Percentiles rank a stretch among this genome's conserved stretches.
phyloP scores from a whole-genome alignment of 1,139 yeast species.

The Yamadazyma friedrichii region DNA sequence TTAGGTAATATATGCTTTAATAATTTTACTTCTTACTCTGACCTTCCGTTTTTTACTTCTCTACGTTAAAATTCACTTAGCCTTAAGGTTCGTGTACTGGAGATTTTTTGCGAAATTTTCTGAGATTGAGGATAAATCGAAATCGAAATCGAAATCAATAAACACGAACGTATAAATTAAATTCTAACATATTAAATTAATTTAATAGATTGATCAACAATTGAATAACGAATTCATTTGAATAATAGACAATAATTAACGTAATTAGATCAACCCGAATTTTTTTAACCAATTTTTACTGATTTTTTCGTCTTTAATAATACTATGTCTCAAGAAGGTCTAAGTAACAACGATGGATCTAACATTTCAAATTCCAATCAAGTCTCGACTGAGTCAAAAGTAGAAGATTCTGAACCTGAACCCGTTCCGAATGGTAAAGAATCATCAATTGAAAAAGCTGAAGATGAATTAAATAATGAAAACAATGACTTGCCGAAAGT shows the following conservation, averaged over 20 bases:
- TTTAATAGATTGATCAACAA: background rate
- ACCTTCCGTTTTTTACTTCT: background rate
- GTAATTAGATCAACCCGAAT: too few species aligned
- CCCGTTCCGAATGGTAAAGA: constrained; percentile 6
- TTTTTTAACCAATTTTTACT: background rate
- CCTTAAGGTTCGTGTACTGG: constrained; percentile 1
- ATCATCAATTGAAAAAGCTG: background rate
- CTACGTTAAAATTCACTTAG: background rate
- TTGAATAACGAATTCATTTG: too few species aligned
- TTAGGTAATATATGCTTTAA: background rate
- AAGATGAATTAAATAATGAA: background rate
- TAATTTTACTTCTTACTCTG: background rate
- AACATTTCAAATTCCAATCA: constrained; percentile 1
- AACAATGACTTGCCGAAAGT: background rate
- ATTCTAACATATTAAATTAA: background rate
- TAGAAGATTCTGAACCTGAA: constrained; percentile 4
- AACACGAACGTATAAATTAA: constrained; percentile 1
- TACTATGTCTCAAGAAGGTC: constrained; percentile 9
- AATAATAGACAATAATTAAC: too few species aligned
- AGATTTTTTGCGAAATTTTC: background rate
- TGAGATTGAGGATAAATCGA: constrained; percentile 1
- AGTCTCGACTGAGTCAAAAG: background rate
- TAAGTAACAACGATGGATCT: constrained; percentile 8
- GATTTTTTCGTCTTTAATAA: background rate
- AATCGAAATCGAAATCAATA: constrained; percentile 1